phyloP scores from a whole-genome alignment of 768 basidiomycete genomes.

The Scleroderma citrinum region DNA sequence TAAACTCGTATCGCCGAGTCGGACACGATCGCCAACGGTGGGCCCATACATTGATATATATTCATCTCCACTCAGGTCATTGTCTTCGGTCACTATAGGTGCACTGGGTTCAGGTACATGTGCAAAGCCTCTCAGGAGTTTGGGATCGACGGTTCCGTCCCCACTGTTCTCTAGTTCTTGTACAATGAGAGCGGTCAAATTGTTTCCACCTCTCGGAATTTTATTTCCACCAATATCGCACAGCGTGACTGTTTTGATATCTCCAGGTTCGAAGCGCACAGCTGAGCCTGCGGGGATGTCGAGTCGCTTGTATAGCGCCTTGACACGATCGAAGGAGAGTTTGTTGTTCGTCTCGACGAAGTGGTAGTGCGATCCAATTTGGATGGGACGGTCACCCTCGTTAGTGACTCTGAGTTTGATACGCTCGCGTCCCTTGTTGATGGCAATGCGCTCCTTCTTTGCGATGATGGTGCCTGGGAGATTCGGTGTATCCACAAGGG shows the following conservation, averaged over 20 bases:
- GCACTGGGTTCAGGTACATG: slow-evolving; percentile 66
- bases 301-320: slow-evolving; percentile 78
- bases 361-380: slow-evolving; percentile 94
- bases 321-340: slow-evolving; percentile 75
- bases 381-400: slow-evolving; percentile 88
- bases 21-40: slow-evolving; percentile 82
- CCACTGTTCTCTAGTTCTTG: slow-evolving; percentile 43
- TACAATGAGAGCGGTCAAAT: slow-evolving; percentile 37
- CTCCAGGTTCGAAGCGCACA: slow-evolving; percentile 94
- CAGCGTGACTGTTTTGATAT: slow-evolving; percentile 76
- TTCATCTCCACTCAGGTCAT: slow-evolving; percentile 56
- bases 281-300: slow-evolving; percentile 95
- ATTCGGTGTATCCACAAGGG: slow-evolving; percentile 40
- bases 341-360: slow-evolving; percentile 86
- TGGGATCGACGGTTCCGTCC: slow-evolving; percentile 12
- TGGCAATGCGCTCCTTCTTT: slow-evolving; percentile 55
- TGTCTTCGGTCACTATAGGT: slow-evolving; percentile 43
- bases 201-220: slow-evolving; percentile 75
- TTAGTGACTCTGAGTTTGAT: slow-evolving; percentile 77
- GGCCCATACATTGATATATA: slow-evolving; percentile 97
- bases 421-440: slow-evolving; percentile 71
- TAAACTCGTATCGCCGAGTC: slow-evolving; percentile 82
- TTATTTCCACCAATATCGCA: slow-evolving; percentile 70
- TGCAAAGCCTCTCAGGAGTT: slow-evolving; percentile 54
- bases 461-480: slow-evolving; percentile 75